Conservation (phyloP, 2,329 filamentous ascomycete species). For the Didymella pomorum region DNA sequence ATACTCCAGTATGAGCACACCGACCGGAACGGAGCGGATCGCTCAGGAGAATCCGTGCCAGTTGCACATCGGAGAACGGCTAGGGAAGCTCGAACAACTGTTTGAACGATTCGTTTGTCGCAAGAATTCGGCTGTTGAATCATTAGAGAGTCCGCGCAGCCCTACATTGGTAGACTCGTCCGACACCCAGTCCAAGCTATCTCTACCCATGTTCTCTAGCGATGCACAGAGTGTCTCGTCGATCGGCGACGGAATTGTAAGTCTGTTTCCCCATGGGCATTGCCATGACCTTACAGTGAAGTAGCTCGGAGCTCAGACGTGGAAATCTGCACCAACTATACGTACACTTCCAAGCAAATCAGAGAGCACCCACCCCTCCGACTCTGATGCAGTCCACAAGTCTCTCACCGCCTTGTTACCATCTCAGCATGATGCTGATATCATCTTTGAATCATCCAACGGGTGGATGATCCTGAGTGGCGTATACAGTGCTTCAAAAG, state of each 20-base stretch:
- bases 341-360: conserved; percentile 32
- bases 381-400: conserved; percentile 32
- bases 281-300: conserved; percentile 18
- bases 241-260: conserved; percentile 44
- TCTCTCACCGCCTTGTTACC: conserved; percentile 41
- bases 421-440: conserved; percentile 47
- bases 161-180: conserved; percentile 31
- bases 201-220: conserved; percentile 30
- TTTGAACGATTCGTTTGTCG: conserved; percentile 50
- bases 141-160: conserved; percentile 26
- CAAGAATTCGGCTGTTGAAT: conserved; percentile 28
- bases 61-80: conserved; percentile 44
- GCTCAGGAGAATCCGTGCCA: conserved; percentile 35
- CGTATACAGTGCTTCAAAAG: conserved; percentile 40
- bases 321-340: conserved; percentile 43
- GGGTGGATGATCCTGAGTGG: conserved; percentile 46
- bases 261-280: conserved; percentile 12
- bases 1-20: conserved; percentile 22
- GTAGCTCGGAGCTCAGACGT: conserved; percentile 43
- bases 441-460: conserved; percentile 49
- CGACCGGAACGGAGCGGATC: conserved; percentile 23
- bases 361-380: conserved; percentile 18
- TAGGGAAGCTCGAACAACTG: conserved; percentile 46
- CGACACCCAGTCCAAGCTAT: conserved; percentile 33
- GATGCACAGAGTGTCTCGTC: conserved; percentile 40